A percentile compares a stretch with the other conserved stretches of the same genome.
phyloP scores from a whole-genome alignment of 768 basidiomycete species.

The Ramaria sp. region DNA sequence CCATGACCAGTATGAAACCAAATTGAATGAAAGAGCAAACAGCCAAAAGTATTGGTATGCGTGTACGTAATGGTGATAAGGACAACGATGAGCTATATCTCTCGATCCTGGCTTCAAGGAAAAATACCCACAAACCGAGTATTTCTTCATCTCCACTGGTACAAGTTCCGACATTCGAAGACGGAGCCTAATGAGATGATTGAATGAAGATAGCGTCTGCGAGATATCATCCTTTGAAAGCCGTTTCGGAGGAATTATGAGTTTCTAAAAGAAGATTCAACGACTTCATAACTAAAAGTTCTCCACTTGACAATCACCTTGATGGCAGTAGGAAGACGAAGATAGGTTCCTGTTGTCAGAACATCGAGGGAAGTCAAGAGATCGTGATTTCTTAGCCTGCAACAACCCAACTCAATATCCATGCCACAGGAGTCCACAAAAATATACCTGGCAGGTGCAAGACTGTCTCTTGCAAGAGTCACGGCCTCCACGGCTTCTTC shows the following conservation, averaged over 20 bases:
- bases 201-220: constrained; percentile 58
- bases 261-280: constrained; percentile 39
- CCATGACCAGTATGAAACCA: too few relatives aligned
- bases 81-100: too few relatives aligned
- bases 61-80: too few relatives aligned
- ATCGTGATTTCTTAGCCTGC: constrained; percentile 86
- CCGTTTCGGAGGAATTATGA: constrained; percentile 51
- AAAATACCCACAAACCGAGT: constrained; percentile 4
- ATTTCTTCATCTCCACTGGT: constrained; percentile 58
- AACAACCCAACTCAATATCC: background rate
- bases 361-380: constrained; percentile 86
- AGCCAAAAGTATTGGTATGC: too few relatives aligned
- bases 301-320: constrained; percentile 37
- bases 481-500: constrained; percentile 55
- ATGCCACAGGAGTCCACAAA: background rate
- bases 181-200: constrained; percentile 69
- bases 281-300: background rate
- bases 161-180: constrained; percentile 70
- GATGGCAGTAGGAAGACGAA: constrained; percentile 68
- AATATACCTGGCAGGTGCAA: constrained; percentile 69
- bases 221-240: constrained; percentile 57
- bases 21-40: too few relatives aligned
- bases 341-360: constrained; percentile 77
- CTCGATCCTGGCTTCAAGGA: too few relatives aligned
- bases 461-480: constrained; percentile 50